These are phyloP conservation scores for Tylopilus intermedius DNA, from an alignment of 768 basidiomycete species.

Conservation along the genomic window DNA sequence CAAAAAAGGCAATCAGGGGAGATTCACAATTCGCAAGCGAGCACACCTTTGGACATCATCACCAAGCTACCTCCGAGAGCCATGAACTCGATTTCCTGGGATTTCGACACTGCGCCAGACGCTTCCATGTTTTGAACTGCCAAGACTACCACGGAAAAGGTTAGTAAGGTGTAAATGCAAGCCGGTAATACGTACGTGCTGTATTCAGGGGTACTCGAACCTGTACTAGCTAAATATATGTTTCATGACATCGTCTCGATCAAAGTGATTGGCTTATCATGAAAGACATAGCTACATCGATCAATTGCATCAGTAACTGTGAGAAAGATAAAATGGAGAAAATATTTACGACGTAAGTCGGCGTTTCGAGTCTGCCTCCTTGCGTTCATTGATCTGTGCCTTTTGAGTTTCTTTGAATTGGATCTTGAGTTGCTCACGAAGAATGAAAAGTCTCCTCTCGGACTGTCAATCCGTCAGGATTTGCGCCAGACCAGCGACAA, in stretches of 20 bases:
- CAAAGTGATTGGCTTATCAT: constrained; percentile 49
- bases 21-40: constrained; percentile 1
- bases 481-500: too few relatives aligned
- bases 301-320: constrained; percentile 1
- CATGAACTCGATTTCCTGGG: constrained; percentile 64
- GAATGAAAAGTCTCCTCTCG: constrained; percentile 61
- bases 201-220: constrained; percentile 81
- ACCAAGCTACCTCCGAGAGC: constrained; percentile 76
- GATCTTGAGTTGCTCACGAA: constrained; percentile 71
- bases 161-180: background rate
- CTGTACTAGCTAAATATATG: constrained; percentile 37
- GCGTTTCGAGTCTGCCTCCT: constrained; percentile 75
- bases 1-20: background rate
- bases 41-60: constrained; percentile 81
- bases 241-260: constrained; percentile 3
- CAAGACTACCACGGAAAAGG: constrained; percentile 39
- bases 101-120: constrained; percentile 58
- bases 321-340: background rate
- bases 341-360: constrained; percentile 68
- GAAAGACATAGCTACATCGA: constrained; percentile 55
- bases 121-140: constrained; percentile 93
- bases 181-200: constrained; percentile 40
- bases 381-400: constrained; percentile 68
- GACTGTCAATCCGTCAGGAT: constrained; percentile 20
- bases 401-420: constrained; percentile 65